Conservation (phyloP, 148 eudicot genomes). For the Amaranthus cruentus region DNA sequence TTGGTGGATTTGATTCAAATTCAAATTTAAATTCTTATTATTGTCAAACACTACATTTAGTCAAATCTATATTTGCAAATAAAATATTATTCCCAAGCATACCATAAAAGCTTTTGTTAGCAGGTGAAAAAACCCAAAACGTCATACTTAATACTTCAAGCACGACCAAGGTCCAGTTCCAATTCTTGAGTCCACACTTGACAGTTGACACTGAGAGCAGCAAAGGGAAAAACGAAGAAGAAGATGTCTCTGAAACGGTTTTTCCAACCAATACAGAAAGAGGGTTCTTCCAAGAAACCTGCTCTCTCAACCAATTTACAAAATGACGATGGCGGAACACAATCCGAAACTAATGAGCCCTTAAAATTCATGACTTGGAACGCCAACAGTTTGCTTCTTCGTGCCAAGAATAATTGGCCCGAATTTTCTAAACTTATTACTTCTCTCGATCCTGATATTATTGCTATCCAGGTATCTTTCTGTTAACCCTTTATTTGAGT, state of each 20-base stretch:
- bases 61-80: too few species aligned
- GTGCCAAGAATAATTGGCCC: slow-evolving; percentile 78
- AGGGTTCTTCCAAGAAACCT: slow-evolving; percentile 70
- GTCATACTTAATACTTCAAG: too few species aligned
- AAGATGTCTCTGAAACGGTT: slow-evolving; percentile 51
- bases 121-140: too few species aligned
- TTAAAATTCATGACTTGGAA: slow-evolving; percentile 95
- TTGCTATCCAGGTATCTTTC: slow-evolving; percentile 68
- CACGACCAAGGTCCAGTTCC: too few species aligned
- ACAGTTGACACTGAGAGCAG: too few species aligned
- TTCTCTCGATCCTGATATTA: slow-evolving; percentile 78
- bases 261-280: slow-evolving; percentile 75
- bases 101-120: too few species aligned
- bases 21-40: too few species aligned
- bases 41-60: too few species aligned
- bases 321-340: slow-evolving; percentile 11
- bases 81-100: too few species aligned
- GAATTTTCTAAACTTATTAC: slow-evolving; percentile 65
- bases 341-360: slow-evolving; percentile 49
- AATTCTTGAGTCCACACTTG: too few species aligned
- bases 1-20: too few species aligned
- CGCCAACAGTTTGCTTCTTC: slow-evolving; percentile 85
- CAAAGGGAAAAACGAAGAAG: too few species aligned
- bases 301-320: slow-evolving; percentile 35
- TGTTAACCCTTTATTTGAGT: not conserved